Evolutionary conservation across 2,329 filamentous ascomycete species (phyloP), one percentile per base, ranked within the genome.

Genomic region (Diaporthe citri): DNA sequence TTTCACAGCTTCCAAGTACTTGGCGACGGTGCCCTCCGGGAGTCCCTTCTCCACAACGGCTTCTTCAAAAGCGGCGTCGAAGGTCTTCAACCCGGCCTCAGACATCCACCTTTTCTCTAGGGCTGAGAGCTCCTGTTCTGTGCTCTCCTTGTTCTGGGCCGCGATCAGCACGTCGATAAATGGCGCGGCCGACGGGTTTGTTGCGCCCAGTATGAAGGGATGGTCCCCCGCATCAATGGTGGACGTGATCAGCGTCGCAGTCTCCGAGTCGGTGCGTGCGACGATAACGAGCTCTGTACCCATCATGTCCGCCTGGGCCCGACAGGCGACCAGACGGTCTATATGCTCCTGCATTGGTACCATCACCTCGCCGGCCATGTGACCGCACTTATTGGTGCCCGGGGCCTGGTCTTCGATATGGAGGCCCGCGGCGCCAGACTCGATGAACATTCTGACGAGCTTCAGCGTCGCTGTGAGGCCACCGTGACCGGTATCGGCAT

Each of bases 401-500:
- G 97, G 96, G 6, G 97, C 96, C 86, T 98, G 97, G 84, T 99
- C 97, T 86, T 99, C 97, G 80, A 99, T 98, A 86, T 99, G 97
- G 81, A 98, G 98, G 79, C 96, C 97, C 57, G 97, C 97, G 59
- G 97, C 97, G 80, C 97, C 97, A 85, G 96, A 95, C 88, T 98
- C 97, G 78, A 98, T 87, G 84, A 99, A 98, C 74, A 98, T 91
- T 89, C 98, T 98, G 78, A 97, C 98, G 80, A 98, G 92, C 90
- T 98, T 98, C 96, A 99, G 98, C 80, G 98, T 94, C 73, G 97
- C 97, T n/a, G 97, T 98, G 77, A 98, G 89, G 81, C 97, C 97
- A 82, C 97, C 97, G 84, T 98, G 97, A 77, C 97, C 97, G 57
- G 97, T 99, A 83, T 99, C 97, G 67, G 96, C 97, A 85, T 99